These are phyloP conservation scores for Polychaeton citri DNA, from an alignment of 2,329 filamentous ascomycete species.

Conservation along the genomic window DNA sequence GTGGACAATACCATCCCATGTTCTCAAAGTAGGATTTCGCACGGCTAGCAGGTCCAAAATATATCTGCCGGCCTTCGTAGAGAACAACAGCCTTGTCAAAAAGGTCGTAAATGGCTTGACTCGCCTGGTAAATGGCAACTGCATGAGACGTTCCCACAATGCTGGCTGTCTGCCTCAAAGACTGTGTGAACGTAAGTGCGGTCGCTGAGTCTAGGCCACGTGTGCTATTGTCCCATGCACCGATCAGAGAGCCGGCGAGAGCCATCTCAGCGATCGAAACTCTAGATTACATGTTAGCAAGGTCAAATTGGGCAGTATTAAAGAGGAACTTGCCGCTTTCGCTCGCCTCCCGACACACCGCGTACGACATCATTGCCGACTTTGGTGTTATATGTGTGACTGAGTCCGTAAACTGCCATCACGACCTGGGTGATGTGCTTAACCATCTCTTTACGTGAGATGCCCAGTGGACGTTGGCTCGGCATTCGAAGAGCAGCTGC, in stretches of 20 bases:
- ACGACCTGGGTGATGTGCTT: constrained; percentile 36
- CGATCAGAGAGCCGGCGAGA: constrained; percentile 25
- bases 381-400: constrained; percentile 42
- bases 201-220: constrained; percentile 43
- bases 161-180: constrained; percentile 38
- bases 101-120: constrained; percentile 42
- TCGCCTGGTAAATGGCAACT: constrained; percentile 46
- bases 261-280: constrained; percentile 46
- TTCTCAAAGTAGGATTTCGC: constrained; percentile 55
- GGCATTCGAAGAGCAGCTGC: constrained; percentile 41
- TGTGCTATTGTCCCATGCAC: constrained; percentile 34
- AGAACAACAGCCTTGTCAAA: constrained; percentile 66
- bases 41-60: constrained; percentile 48
- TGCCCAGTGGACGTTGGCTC: constrained; percentile 22
- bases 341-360: constrained; percentile 44
- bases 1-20: constrained; percentile 55
- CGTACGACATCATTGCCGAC: constrained; percentile 47
- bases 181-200: constrained; percentile 45
- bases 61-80: constrained; percentile 67
- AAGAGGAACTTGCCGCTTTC: constrained; percentile 20
- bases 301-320: neutral
- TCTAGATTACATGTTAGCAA: constrained; percentile 14
- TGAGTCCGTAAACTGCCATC: constrained; percentile 41
- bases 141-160: constrained; percentile 36
- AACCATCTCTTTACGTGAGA: constrained; percentile 30